Evolutionary conservation across 2,329 filamentous ascomycete genomes (phyloP), one percentile per base, ranked within the genome.

Genomic region (Elsinoe fawcettii): DNA sequence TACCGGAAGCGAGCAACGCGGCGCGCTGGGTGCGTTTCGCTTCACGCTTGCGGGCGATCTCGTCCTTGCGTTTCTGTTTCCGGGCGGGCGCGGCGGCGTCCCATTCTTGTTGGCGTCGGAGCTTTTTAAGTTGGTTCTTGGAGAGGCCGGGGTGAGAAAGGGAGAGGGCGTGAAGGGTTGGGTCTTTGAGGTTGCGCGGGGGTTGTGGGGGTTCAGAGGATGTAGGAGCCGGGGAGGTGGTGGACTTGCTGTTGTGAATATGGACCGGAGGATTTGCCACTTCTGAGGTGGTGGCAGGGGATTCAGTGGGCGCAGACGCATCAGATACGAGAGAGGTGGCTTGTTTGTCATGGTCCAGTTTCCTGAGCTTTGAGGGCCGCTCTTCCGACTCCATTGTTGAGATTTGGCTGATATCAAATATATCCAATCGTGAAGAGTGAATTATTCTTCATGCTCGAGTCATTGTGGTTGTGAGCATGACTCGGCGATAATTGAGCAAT

Each of bases 91-190:
- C 85, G 20, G 80, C 81, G 6, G 85, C 83, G 65, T 95, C 90
- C 87, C 88, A 95, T 68, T 82, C 77, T 67, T 88, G 79, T 61
- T 83, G 79, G 57, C 83, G 84, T 60, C 80, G 83, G 55, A 90
- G 75, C 67, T 90, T 92, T 72, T 95, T 96, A 60, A 86, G 75
- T 64, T 92, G 87, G 66, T 86, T 95, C 67, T 97, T 97, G 16
- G 92, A 96, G 54, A 96, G 63, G 36, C 49, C 49, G 1, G 71
- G 64, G 53, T 55, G 16, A 9, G 18, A 23, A 22, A 23, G n/a
- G 36, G 53, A 22, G 53, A 55, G 37, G 23, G 36, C 14, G 53
- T n/a, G 37, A 37, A 55, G 53, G 39, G 22, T 9, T 20, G 36
- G 53, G 37, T 43, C 39, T 43, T 55, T 55, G 8, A 55, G 30